These are phyloP conservation scores for Diaporthe caulivora DNA, from an alignment of 2,329 filamentous ascomycete species.

Conservation along the genomic window DNA sequence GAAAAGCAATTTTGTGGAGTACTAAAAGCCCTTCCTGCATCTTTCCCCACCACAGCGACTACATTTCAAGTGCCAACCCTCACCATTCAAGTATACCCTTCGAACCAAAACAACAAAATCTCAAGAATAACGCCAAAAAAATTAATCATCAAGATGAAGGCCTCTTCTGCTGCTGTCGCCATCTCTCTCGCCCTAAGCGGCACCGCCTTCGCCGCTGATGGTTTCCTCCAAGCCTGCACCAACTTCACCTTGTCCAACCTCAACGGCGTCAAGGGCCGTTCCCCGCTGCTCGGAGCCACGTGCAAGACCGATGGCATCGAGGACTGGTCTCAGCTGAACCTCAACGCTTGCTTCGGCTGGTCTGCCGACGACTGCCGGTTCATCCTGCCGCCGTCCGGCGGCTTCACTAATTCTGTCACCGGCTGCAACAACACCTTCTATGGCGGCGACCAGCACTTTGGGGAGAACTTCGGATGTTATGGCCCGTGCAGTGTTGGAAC, in stretches of 20 bases:
- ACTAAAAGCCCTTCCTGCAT: background rate
- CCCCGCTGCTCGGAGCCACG: background rate
- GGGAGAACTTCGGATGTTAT: background rate
- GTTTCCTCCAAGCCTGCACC: background rate
- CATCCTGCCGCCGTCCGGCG: background rate
- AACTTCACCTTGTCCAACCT: background rate
- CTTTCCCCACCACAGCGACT: background rate
- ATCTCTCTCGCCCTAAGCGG: background rate
- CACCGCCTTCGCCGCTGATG: background rate
- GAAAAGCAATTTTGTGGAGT: background rate
- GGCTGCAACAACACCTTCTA: background rate
- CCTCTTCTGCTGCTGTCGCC: background rate
- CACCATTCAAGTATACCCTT: background rate
- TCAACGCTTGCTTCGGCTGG: constrained; percentile 22
- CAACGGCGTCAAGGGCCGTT: background rate
- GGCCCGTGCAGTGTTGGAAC: background rate
- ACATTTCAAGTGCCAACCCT: background rate
- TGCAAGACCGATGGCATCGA: background rate
- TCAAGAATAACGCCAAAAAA: background rate
- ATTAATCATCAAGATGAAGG: background rate
- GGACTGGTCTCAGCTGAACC: background rate
- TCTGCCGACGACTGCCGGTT: background rate
- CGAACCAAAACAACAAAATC: background rate
- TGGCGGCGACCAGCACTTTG: constrained; percentile 6
- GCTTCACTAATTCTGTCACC: background rate